These are phyloP conservation scores for Abelmoschus esculentus DNA, from an alignment of 345 rosid genomes.

Conservation along the genomic window DNA sequence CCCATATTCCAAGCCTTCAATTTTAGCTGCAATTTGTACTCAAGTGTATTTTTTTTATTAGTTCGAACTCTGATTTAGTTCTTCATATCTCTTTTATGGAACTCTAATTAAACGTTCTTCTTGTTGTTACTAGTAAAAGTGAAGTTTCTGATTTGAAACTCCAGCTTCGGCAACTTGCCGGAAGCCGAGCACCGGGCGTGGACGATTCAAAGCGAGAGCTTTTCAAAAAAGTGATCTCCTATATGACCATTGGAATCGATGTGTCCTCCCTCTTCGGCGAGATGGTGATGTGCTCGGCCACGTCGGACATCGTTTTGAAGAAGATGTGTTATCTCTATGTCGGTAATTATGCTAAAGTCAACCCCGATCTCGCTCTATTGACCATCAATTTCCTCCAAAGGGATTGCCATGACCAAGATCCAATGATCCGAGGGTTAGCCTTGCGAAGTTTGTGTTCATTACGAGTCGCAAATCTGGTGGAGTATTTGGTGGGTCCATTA, in stretches of 20 bases:
- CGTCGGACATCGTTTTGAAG: conserved; percentile 96
- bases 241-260: conserved; percentile 91
- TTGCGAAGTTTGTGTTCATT: conserved; percentile 83
- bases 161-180: conserved; percentile 95
- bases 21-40: not conserved
- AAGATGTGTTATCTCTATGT: conserved; percentile 97
- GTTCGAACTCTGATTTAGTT: not conserved
- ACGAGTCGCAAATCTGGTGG: conserved; percentile 83
- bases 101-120: not conserved
- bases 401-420: conserved; percentile 93
- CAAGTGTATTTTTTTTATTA: not conserved
- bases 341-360: conserved; percentile 92
- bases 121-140: conserved; percentile 54
- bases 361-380: conserved; percentile 86
- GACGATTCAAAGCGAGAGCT: conserved; percentile 96
- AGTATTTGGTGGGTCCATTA: conserved; percentile 93
- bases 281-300: conserved; percentile 99
- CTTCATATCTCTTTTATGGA: not conserved
- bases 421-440: conserved; percentile 96
- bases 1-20: not conserved
- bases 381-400: conserved; percentile 94
- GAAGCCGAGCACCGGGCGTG: conserved; percentile 87
- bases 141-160: conserved; percentile 87
- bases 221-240: conserved; percentile 87
- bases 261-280: conserved; percentile 91